Evolutionary conservation across 371 early-diverging fungal genomes (phyloP).

Genomic region (Saksenaea oblongispora): DNA sequence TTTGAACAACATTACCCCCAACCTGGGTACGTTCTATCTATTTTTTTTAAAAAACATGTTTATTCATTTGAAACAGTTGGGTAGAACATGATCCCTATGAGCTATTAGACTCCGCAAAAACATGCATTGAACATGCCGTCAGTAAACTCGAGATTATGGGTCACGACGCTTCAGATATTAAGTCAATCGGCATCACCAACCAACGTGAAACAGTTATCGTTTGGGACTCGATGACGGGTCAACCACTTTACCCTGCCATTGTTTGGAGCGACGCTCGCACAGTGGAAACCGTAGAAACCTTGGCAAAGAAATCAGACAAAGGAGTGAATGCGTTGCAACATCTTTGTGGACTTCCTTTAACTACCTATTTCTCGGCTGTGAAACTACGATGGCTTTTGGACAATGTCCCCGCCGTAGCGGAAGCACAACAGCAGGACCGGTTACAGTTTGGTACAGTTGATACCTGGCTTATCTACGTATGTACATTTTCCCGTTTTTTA

Average conservation of each 20-base stretch:
- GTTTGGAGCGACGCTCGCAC: slow-evolving; percentile 96
- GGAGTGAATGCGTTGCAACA: slow-evolving; percentile 49
- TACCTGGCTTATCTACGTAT: slow-evolving; percentile 72
- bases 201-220: slow-evolving; percentile 93
- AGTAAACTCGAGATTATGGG: slow-evolving; percentile 71
- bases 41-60: not conserved
- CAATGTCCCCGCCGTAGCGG: slow-evolving; percentile 69
- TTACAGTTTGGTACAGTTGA: slow-evolving; percentile 89
- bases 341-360: slow-evolving; percentile 87
- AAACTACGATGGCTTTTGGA: slow-evolving; percentile 94
- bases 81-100: slow-evolving; percentile 88
- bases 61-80: slow-evolving; percentile 62
- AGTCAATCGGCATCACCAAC: slow-evolving; percentile 92
- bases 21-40: slow-evolving; percentile 65
- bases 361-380: slow-evolving; percentile 93
- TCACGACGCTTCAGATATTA: slow-evolving; percentile 63
- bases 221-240: slow-evolving; percentile 88
- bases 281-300: slow-evolving; percentile 64
- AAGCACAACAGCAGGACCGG: slow-evolving; percentile 32
- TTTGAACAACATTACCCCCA: slow-evolving; percentile 80
- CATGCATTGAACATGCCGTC: slow-evolving; percentile 71
- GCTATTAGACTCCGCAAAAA: slow-evolving; percentile 70
- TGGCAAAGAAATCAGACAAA: slow-evolving; percentile 50
- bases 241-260: slow-evolving; percentile 86
- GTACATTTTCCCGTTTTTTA: slow-evolving; percentile 48